Base-by-base conservation (phyloP, 73 alveolate genomes). In the Stentor coeruleus region DNA sequence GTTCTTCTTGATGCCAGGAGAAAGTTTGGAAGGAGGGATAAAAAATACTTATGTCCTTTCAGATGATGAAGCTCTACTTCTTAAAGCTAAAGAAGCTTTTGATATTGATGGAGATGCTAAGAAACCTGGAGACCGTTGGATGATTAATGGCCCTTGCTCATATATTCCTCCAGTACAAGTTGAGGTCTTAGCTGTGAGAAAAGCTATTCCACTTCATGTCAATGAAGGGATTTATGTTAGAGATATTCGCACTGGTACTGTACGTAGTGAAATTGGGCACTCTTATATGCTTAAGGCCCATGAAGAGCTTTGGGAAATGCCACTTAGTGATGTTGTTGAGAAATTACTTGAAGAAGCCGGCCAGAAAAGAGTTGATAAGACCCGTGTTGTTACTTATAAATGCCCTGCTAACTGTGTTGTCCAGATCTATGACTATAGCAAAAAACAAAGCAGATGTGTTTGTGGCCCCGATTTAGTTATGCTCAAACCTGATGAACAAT, bases 71-170 rank as follows among this genome's bases (percentile, higher is more conserved):
- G 95, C 98, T 3, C 85, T 92, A n/a, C 83, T 92, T 0, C 86
- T 92, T n/a, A 87, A 87, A 59, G 98, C 98, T 0, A 85, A 88
- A 36, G 98, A 92, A 75, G 87, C 83, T 39, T 89, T 84, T 84
- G 79, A 60, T 14, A n/a, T n/a, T n/a, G 92, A 81, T 28, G 90
- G 58, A 35, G 90, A 81, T 15, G n/a, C n/a, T n/a, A n/a, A n/a
- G n/a, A 77, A 87, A 58, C 96, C 98, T 42, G 98, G 93, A 77
- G 95, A 92, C 84, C 90, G 92, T 85, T 92, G 98, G 98, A 92
- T 92, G 98, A 82, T 92, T 49, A 75, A 83, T 76, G 98, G 98
- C 3, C 98, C 98, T 38, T 41, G 96, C 60, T 76, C 93, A 20
- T 92, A 90, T 57, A 84, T 87, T 11, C 98, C 96, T 11, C 93